Evolutionary conservation across 306 rosid genomes (phyloP), one percentile per base, ranked within the genome.

Genomic region (Cicer bijugum): DNA sequence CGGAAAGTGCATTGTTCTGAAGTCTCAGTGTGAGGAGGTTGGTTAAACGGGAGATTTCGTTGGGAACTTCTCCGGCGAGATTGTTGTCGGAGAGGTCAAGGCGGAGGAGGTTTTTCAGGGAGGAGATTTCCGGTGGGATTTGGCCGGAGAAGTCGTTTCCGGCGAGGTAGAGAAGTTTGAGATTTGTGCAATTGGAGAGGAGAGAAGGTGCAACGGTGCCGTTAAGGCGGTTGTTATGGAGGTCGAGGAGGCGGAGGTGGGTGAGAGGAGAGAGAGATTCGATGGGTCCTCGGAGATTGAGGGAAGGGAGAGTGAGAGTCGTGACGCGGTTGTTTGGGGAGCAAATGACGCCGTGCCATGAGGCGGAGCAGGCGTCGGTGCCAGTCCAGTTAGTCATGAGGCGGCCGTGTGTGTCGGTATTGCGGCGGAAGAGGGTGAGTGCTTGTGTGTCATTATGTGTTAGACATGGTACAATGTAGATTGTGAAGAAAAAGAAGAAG

Each of bases 1-100:
- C 93, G 0, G 97, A 70, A 16, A 95, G 85, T 46, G 78, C 84
- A 73, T 95, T 95, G 89, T 91, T 86, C 46, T 95, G 90, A 6
- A 95, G 78, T 33, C 99, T 86, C 5, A 91, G 86, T 0, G 99
- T 95, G 12, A 91, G 86, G 71, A 95, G 92, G 8, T 74, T 57
- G 2, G 82, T 85, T 69, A 94, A 71, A 12, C 38, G 53, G 10
- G 86, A 48, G 4, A 90, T 4, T 51, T 79, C 88, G 5, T 69
- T 42, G 0, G 92, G 96, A 38, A 95, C 57, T 0, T 72, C 28
- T 33, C 97, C 99, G 2, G 78, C 85, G 1, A 95, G 65, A 82
- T 95, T 95, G 86, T 95, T 95, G 65, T 90, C 90, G 16, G 99
- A 91, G 78, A 94, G 88, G 81, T 95, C 99, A 1, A 95, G 86